Conservation (phyloP, 805 yeast genomes). For the Hanseniaspora mollemarum region DNA sequence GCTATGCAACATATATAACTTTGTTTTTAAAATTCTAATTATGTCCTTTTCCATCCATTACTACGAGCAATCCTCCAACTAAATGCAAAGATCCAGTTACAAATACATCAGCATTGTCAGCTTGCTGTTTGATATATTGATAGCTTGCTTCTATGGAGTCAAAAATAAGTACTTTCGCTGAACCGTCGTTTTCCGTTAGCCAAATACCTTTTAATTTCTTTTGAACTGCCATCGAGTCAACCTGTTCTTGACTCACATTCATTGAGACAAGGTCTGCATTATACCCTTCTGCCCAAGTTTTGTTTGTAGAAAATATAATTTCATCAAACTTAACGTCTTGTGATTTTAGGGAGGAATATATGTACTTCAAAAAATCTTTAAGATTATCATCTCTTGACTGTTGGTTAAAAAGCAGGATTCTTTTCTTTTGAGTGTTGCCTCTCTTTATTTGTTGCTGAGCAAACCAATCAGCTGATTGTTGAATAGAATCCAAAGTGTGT, state of each 20-base stretch:
- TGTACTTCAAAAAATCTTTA: slow-evolving; percentile 41
- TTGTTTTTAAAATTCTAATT: not conserved
- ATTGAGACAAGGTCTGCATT: slow-evolving; percentile 73
- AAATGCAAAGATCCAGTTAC: slow-evolving; percentile 80
- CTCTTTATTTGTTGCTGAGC: slow-evolving; percentile 28
- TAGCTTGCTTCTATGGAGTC: slow-evolving; percentile 66
- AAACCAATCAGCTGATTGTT: slow-evolving; percentile 78
- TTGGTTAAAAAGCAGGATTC: slow-evolving; percentile 74
- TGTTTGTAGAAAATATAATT: slow-evolving; percentile 78
- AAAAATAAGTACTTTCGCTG: slow-evolving; percentile 41
- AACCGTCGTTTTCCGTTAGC: slow-evolving; percentile 40
- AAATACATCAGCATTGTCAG: slow-evolving; percentile 48
- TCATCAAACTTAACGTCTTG: slow-evolving; percentile 49
- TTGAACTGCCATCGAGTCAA: slow-evolving; percentile 74
- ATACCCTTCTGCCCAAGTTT: slow-evolving; percentile 84
- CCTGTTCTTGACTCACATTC: slow-evolving; percentile 67
- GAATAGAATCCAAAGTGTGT: slow-evolving; percentile 79
- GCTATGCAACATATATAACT: too few relatives aligned
- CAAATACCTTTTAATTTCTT: slow-evolving; percentile 60
- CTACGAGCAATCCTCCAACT: slow-evolving; percentile 88
- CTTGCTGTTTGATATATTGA: slow-evolving; percentile 30
- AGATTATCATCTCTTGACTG: slow-evolving; percentile 80
- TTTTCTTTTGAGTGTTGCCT: slow-evolving; percentile 10
- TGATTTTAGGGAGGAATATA: slow-evolving; percentile 25
- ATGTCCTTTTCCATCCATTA: slow-evolving; percentile 43